Evolutionary conservation across 176 grass and related monocot species (phyloP).

Genomic region (Raddia guianensis): DNA sequence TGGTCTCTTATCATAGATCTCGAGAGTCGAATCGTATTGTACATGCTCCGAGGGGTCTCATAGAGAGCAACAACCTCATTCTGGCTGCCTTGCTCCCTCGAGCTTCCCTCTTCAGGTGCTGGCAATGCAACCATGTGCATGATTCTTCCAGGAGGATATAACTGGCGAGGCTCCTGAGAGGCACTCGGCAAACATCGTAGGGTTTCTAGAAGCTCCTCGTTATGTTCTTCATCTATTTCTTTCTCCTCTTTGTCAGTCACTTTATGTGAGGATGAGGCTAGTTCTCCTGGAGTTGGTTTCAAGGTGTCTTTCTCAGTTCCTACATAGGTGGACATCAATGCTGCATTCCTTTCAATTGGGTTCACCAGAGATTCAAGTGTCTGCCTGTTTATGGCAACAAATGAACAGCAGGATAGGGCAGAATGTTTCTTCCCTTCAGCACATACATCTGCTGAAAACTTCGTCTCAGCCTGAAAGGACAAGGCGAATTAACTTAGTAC

Average conservation of each 20-base stretch:
- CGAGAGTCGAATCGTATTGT: slow-evolving; percentile 55
- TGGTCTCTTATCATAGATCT: slow-evolving; percentile 70
- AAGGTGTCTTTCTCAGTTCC: background rate
- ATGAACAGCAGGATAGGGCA: slow-evolving; percentile 36
- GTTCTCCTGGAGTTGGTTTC: background rate
- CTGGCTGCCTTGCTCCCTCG: background rate
- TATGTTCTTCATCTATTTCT: slow-evolving; percentile 29
- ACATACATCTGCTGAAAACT: background rate
- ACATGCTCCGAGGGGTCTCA: slow-evolving; percentile 60
- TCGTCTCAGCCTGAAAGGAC: slow-evolving; percentile 31
- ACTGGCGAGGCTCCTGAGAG: slow-evolving; percentile 33
- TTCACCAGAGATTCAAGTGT: background rate
- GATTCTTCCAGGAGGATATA: slow-evolving; percentile 82
- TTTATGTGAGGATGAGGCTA: background rate
- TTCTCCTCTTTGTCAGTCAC: slow-evolving; percentile 27
- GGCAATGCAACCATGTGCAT: slow-evolving; percentile 77
- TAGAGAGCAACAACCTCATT: slow-evolving; percentile 50
- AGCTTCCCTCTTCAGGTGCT: background rate
- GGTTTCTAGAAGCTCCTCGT: slow-evolving; percentile 16
- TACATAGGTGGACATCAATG: background rate
- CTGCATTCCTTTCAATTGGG: background rate
- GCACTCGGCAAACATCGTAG: background rate
- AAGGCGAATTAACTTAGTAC: background rate
- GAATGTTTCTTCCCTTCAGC: slow-evolving; percentile 20
- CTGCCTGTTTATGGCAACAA: slow-evolving; percentile 6